phyloP scores from a whole-genome alignment of 1,284 basidiomycete species.

The Cryptococcus jaspeensis region DNA sequence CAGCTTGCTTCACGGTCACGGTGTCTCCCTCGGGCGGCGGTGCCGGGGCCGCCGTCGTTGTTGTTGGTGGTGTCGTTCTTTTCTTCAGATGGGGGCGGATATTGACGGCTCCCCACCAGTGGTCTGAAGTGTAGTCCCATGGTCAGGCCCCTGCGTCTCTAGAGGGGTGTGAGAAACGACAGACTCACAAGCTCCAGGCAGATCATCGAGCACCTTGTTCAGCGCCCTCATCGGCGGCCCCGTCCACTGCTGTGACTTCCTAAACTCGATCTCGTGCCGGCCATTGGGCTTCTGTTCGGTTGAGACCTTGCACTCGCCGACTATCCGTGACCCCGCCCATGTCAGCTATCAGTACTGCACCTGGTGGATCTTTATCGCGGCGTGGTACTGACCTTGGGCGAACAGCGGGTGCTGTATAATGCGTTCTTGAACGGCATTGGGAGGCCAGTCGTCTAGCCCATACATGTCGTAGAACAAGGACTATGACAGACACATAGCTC shows the following conservation, averaged over 20 bases:
- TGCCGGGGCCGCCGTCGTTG: too few relatives aligned
- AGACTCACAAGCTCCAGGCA: slow-evolving; percentile 4
- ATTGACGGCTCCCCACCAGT: slow-evolving; percentile 13
- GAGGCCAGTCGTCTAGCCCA: slow-evolving; percentile 5
- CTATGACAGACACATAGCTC: neutral
- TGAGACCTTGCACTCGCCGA: slow-evolving; percentile 5
- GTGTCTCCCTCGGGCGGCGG: too few relatives aligned
- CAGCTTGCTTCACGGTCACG: too few relatives aligned
- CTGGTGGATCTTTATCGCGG: neutral
- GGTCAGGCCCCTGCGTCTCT: too few relatives aligned
- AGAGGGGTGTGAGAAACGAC: neutral
- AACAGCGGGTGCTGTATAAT: slow-evolving; percentile 11
- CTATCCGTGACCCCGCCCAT: neutral
- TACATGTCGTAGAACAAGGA: slow-evolving; percentile 15
- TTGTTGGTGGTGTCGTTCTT: neutral
- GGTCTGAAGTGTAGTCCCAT: neutral
- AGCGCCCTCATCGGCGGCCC: neutral
- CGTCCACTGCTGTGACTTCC: slow-evolving; percentile 6
- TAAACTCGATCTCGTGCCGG: slow-evolving; percentile 12
- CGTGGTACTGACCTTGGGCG: neutral
- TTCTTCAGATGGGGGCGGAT: slow-evolving; percentile 11
- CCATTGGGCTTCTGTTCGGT: slow-evolving; percentile 11
- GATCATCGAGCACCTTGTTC: slow-evolving; percentile 6
- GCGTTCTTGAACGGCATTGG: slow-evolving; percentile 4
- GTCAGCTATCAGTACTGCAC: neutral